Conservation (phyloP, 768 basidiomycete species). For the Podaxis mareebaensis region DNA sequence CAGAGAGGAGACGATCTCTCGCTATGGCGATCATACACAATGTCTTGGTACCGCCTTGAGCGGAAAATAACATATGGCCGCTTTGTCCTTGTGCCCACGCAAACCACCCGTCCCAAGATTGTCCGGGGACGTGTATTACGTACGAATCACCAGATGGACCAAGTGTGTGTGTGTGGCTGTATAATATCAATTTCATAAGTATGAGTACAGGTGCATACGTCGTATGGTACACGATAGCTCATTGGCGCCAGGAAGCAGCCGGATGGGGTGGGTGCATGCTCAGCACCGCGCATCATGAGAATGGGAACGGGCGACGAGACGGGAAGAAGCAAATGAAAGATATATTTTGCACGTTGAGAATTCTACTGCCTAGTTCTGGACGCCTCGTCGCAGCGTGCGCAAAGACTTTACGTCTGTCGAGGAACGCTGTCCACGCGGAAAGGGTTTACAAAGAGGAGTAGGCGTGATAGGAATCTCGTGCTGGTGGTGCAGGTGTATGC, state of each 20-base stretch:
- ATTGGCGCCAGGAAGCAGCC: neutral
- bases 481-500: slow-evolving; percentile 9
- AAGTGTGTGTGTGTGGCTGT: neutral
- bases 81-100: no score
- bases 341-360: slow-evolving; percentile 1
- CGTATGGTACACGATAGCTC: slow-evolving; percentile 4
- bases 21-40: neutral
- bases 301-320: neutral
- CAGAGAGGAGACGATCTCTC: neutral
- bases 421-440: slow-evolving; percentile 8
- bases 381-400: slow-evolving; percentile 4
- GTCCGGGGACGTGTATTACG: neutral
- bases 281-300: neutral
- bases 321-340: neutral
- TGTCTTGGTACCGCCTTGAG: neutral
- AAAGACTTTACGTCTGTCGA: slow-evolving; percentile 4
- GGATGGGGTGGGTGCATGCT: no score
- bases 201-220: neutral
- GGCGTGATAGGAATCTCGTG: slow-evolving; percentile 9
- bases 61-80: neutral
- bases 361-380: neutral
- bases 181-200: neutral
- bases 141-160: neutral
- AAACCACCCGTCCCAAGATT: neutral
- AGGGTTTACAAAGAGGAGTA: neutral